Conservation (phyloP, 345 rosid genomes). For the Lenwebbia sp. region DNA sequence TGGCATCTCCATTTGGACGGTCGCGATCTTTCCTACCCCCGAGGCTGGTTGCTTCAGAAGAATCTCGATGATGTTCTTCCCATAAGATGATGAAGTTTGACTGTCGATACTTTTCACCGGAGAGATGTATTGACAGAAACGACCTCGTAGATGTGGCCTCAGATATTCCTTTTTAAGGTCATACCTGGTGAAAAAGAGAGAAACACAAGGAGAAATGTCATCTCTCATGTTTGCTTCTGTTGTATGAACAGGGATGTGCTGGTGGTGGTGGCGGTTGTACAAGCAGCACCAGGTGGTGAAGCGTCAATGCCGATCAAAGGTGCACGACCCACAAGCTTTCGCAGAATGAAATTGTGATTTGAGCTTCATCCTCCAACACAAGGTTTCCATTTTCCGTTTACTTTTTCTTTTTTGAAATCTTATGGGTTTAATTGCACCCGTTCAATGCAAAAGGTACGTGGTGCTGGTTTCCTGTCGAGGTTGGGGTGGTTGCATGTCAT, state of each 20-base stretch:
- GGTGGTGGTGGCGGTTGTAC: neutral
- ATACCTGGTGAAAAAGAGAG: neutral
- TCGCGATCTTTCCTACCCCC: constrained; percentile 42
- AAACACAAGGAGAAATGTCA: neutral
- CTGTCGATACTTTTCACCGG: neutral
- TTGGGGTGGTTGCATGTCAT: neutral
- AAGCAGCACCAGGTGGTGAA: neutral
- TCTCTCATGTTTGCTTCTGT: neutral
- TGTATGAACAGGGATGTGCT: neutral
- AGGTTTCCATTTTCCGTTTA: neutral
- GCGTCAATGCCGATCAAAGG: neutral
- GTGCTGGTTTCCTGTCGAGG: neutral
- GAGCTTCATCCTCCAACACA: neutral
- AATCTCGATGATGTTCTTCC: constrained; percentile 50
- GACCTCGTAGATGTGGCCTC: neutral
- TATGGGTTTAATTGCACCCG: neutral
- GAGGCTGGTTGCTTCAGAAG: constrained; percentile 60
- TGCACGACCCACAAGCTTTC: neutral
- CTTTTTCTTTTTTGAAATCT: neutral
- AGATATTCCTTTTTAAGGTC: neutral
- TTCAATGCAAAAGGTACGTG: neutral
- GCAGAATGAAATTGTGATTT: neutral
- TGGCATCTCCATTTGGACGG: constrained; percentile 89
- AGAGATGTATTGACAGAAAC: neutral
- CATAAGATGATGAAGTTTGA: constrained; percentile 12